Base-by-base conservation (phyloP, 2,329 filamentous ascomycete genomes). In the Epichloe baconii region DNA sequence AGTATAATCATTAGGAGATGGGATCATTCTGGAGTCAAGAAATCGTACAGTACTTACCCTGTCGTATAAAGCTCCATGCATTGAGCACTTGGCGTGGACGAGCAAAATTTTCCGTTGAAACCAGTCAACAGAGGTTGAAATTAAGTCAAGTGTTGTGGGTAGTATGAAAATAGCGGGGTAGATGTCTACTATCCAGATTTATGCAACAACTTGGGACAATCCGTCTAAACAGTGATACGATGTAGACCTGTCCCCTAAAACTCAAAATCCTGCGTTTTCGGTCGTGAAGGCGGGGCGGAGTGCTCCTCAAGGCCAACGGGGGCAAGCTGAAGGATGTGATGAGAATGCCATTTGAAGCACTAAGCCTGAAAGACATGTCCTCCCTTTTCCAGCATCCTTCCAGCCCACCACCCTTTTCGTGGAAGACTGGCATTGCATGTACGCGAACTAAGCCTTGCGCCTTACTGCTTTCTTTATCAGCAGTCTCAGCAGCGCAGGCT, bases 291-390 rank as follows among this genome's bases (percentile, higher is more conserved):
- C 19, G 23, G 7, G 4, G 40, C 11, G 14, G 31, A 14, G 43
- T 43, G 42, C 21, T 49, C 52, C 44, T 47, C 42, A 21, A 47
- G 26, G 8, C 45, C 52, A 15, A 53, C 46, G 26, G 93, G 26
- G 93, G 93, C 43, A 98, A 72, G 64, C 86, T 93, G 67, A 89
- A 96, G 0, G 89, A 88, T 60, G 84, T 86, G 56, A 98, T 88
- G 40, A 88, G 78, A 57, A 98, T 81, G 48, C 88, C 90, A 59
- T 79, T 83, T 3, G 79, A 77, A 60, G 88, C 77, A 65, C 88
- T 95, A 48, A 98, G 70, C 54, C 83, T 90, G 66, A 98, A 98
- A 4, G 89, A 89, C 67, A 95, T 78, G 67, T 96, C 89, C 61
- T 95, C 87, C 23, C 86, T 82, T 50, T 84, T 76, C 55, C 81